Base-by-base conservation (phyloP, 179 eudicot species). In the Beta corolliflora region DNA sequence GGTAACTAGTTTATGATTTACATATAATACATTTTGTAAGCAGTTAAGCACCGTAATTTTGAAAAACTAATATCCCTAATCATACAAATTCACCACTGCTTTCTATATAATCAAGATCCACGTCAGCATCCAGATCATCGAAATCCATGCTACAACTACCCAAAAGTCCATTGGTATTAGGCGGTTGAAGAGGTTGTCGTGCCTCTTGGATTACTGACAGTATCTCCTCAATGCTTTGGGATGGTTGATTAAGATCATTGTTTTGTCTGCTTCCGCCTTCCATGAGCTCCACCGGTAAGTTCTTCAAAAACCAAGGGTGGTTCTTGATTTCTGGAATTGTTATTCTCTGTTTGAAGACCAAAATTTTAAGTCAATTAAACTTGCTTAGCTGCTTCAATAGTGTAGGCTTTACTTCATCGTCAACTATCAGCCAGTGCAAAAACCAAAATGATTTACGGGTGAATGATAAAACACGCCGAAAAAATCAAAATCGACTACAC, bases 281-380 rank as follows among this genome's bases (percentile, higher is more conserved):
- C 83, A 73, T 83, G 36, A 91, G 84, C 45, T 91, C 98, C 54
- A 75, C 29, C 0, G 94, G 93, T 77, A 92, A 83, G 89, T 92
- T 90, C 85, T 81, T 94, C 76, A 90, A 67, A 77, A 91, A 92
- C 97, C 97, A 92, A 0, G 91, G 88, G 71, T 93, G 93, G 83
- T 71, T 90, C 77, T 90, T 87, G 16, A 94, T 92, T 77, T 94
- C 95, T 3, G 90, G 87, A 41, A 94, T 94, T 12, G 92, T 91
- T 54, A 91, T 90, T 81, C 94, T 90, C 94, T 93, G 87, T 63
- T 61, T 4, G 56, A 63, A 23, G 15, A 65, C 59, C 54, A 74
- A 56, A 54, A 68, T 31, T 21, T 21, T 16, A 25, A 8, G 71
- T 41, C 36, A 23, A 8, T 50, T 6, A 55, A 55, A 31, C 76